phyloP scores from a whole-genome alignment of 495 filamentous ascomycete genomes.

The Xylaria scruposa region DNA sequence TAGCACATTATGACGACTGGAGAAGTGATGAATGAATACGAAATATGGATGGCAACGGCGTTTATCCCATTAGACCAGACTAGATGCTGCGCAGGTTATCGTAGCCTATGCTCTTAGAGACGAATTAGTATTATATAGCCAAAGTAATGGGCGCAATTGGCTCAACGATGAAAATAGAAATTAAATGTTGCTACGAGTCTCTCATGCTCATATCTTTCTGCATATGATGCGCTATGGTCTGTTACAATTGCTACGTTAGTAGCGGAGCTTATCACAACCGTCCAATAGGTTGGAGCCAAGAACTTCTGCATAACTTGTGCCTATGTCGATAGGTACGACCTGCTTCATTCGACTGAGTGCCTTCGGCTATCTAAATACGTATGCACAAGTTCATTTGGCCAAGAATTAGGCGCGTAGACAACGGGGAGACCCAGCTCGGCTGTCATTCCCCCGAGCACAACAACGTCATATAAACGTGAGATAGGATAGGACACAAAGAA shows the following conservation, averaged over 20 bases:
- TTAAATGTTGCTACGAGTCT: background rate
- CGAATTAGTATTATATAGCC: background rate
- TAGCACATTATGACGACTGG: background rate
- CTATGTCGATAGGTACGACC: background rate
- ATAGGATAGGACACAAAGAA: background rate
- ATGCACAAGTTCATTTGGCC: background rate
- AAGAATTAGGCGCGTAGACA: background rate
- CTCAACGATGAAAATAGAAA: background rate
- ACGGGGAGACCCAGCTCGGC: background rate
- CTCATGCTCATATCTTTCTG: background rate
- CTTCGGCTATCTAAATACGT: background rate
- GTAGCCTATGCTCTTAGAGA: too few relatives aligned
- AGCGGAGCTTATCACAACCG: background rate
- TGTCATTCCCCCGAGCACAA: slow-evolving; percentile 15
- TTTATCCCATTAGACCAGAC: background rate
- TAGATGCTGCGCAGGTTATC: background rate
- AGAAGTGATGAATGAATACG: background rate
- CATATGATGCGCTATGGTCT: background rate
- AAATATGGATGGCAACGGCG: background rate
- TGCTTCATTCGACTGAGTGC: background rate
- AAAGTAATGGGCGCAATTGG: background rate
- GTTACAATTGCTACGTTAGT: background rate
- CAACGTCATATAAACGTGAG: background rate
- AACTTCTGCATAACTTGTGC: background rate
- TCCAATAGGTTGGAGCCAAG: background rate